Evolutionary conservation across 768 basidiomycete species (phyloP).

Genomic region (Pulveroboletus ravenelii): DNA sequence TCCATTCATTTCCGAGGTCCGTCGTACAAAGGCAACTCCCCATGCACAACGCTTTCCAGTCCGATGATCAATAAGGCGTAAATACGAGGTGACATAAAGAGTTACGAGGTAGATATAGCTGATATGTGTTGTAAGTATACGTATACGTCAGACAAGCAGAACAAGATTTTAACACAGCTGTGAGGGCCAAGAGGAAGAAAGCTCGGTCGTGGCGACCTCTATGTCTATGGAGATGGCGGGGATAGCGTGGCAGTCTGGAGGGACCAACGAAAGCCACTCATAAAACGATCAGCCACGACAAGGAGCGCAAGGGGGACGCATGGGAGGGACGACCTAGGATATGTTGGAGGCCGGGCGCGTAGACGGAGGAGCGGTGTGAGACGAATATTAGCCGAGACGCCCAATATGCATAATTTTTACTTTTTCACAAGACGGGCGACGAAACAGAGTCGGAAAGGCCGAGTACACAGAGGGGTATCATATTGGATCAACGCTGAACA

Average conservation of each 20-base stretch:
- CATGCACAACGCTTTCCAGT: background rate
- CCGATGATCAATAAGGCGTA: background rate
- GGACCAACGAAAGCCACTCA: no score
- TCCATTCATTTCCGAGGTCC: no score
- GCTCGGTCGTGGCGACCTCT: conserved; percentile 17
- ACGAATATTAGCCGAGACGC: conserved; percentile 28
- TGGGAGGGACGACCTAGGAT: conserved; percentile 30
- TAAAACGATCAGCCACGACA: conserved; percentile 7
- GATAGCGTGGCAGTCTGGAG: no score
- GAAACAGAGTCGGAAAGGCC: no score
- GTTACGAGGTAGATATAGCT: conserved; percentile 23
- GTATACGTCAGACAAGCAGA: conserved; percentile 2
- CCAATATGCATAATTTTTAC: conserved; percentile 37
- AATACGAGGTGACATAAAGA: conserved; percentile 20
- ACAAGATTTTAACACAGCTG: conserved; percentile 20
- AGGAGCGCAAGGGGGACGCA: background rate
- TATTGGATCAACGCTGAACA: conserved; percentile 18
- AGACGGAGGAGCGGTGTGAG: conserved; percentile 2
- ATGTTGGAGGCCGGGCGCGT: conserved; percentile 32
- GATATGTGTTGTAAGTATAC: conserved; percentile 19
- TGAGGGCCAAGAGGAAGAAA: background rate
- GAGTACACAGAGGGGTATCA: no score
- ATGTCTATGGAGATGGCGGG: conserved; percentile 16
- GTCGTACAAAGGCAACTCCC: no score
- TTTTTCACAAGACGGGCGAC: conserved; percentile 19